Base-by-base conservation (phyloP, 345 rosid genomes). In the Linum lewisii region DNA sequence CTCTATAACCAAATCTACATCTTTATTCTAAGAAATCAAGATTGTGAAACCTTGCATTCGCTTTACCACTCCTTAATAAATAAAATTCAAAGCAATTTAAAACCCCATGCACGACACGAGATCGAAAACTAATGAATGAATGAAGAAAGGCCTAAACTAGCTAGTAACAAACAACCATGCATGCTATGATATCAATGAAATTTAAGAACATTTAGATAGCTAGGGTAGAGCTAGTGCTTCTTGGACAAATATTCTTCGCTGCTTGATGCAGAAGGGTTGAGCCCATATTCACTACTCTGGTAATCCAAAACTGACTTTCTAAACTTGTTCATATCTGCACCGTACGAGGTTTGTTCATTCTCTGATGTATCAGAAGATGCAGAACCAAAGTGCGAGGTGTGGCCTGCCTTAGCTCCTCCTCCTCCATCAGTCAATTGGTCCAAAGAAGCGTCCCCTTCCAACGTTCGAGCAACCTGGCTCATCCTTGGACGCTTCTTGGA, bases 261-360 rank as follows among this genome's bases (percentile, higher is more conserved):
- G 22, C 56, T 52, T 5, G 56, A 52, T 20, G 55, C 7, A 23
- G 56, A 52, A 52, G 56, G 56, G 25, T 52, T 52, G 56, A 52
- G 25, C 7, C 56, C 56, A 21, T 20, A 52, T 13, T 52, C 56
- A 24, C 56, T 52, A 21, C 56, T 52, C 24, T 21, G 24, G 56
- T 52, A 52, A 24, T 52, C 56, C 56, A 52, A 20, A 2, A 21
- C 56, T 15, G 23, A 14, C 56, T 52, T 52, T 15, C 56, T 52
- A 21, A 52, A 24, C 23, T 52, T 52, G 24, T 24, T 52, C 56
- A 52, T 52, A 15, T 52, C 25, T 13, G 56, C 15, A 52, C 56
- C 15, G 24, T 52, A 52, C 14, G 56, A 52, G 56, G 13, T 21
- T 2, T 8, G 19, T 18, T 51, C 54, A 51, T 51, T 13, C 38